Evolutionary conservation across 805 yeast species (phyloP), one percentile per base, ranked within the genome.

Genomic region (Zygosaccharomyces kombuchaensis): DNA sequence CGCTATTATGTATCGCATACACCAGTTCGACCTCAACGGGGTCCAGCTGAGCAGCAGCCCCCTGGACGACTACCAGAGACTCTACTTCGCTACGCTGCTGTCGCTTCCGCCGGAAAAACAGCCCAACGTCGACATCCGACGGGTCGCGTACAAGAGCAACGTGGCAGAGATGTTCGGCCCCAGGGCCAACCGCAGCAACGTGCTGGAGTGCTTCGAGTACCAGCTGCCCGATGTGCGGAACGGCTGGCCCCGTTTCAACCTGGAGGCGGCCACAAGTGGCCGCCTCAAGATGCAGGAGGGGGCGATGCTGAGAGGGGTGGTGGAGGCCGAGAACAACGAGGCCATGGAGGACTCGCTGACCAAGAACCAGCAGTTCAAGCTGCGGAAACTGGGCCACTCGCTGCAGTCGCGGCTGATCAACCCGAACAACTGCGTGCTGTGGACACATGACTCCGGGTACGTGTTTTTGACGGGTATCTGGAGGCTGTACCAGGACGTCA

Each of bases 401-500:
- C 29, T 48, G 36, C 48, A 43, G 14, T 46, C 44, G 23, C 52
- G 50, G 23, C 50, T 61, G 23, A 55, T 64, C 40, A 63, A 62
- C 39, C 58, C 58, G 54, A 78, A 74, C 47, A 84, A 85, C 55
- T 78, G 88, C 78, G 77, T 88, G 45, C 81, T 87, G 51, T 88
- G 96, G 96, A 93, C 85, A 62, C 81, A 83, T 59, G 77, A 75
- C 53, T 81, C 93, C 2, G 96, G 96, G 0, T 82, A 81, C 60
- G 96, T 88, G 9, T 95, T 87, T 57, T 73, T 88, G 41, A 88
- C 96, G 0, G 95, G 95, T 0, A 74, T 88, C 41, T 88, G 96
- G 96, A 86, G 89, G 63, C 50, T 65, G 26, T 65, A 59, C 52
- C 69, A 65, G 51, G 68, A 63, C 48, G 62, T 63, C 7, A 62